phyloP scores from a whole-genome alignment of 257 asterid species.

The Nicotiana attenuata region DNA sequence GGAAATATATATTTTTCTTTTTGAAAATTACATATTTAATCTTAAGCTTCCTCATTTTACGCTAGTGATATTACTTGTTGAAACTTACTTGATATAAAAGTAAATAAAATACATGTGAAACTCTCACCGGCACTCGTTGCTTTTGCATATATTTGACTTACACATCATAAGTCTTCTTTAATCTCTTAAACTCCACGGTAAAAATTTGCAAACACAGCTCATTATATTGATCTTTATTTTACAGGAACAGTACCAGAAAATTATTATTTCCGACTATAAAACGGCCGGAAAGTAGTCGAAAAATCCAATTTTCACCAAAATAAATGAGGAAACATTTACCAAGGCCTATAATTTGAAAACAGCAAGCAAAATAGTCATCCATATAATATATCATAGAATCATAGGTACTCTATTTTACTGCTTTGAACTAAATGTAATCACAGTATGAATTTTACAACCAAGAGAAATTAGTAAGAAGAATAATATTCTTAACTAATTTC shows the following conservation, averaged over 20 bases:
- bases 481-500: constrained; percentile 17
- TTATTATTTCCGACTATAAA: too few relatives aligned
- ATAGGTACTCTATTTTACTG: background rate
- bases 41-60: background rate
- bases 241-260: background rate
- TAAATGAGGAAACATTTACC: background rate
- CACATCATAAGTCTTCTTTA: too few relatives aligned
- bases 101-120: background rate
- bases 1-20: too few relatives aligned
- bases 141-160: background rate
- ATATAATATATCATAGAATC: background rate
- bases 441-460: constrained; percentile 25
- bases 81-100: background rate
- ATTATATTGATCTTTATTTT: background rate
- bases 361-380: background rate
- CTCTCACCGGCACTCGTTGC: background rate
- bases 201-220: background rate
- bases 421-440: constrained; percentile 6
- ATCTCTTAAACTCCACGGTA: background rate
- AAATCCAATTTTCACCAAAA: background rate
- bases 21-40: too few relatives aligned
- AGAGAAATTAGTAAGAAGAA: constrained; percentile 19
- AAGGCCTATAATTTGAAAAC: background rate
- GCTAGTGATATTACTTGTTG: background rate
- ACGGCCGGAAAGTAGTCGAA: too few relatives aligned